Evolutionary conservation across 2,329 filamentous ascomycete genomes (phyloP).

Genomic region (Botrytis fabae): DNA sequence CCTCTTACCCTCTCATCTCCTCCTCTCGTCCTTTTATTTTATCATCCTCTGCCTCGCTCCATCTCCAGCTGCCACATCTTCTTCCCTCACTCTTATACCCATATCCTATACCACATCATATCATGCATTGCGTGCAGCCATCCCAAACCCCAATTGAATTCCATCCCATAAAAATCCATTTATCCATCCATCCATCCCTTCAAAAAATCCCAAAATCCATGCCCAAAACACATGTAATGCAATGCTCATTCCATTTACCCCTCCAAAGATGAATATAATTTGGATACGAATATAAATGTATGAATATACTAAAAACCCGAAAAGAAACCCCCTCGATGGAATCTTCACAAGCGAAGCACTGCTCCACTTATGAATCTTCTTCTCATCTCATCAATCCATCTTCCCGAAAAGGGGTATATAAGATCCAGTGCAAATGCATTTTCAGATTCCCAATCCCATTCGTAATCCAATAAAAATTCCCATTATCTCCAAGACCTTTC

Average conservation of each 20-base stretch:
- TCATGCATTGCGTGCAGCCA: background rate
- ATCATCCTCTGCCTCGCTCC: background rate
- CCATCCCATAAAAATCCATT: background rate
- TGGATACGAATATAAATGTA: background rate
- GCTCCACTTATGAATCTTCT: background rate
- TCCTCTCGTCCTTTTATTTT: background rate
- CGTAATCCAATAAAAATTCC: background rate
- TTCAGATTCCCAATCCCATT: background rate
- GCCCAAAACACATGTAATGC: conserved; percentile 8
- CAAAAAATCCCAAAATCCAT: background rate
- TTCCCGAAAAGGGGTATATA: background rate
- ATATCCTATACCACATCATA: conserved; percentile 1
- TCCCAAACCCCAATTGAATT: background rate
- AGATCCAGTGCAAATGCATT: conserved; percentile 2
- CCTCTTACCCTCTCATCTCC: too few relatives aligned
- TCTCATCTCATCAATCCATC: conserved; percentile 7
- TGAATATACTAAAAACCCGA: background rate
- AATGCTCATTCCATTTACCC: background rate
- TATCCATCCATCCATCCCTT: background rate
- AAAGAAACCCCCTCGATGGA: background rate
- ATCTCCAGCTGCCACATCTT: background rate
- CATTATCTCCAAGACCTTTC: background rate
- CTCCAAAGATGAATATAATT: background rate
- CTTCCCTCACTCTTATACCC: background rate
- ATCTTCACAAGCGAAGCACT: conserved; percentile 4